Evolutionary conservation across 192 early-diverging fungal genomes (phyloP).

Genomic region (Rhizoclosmatium sp.): DNA sequence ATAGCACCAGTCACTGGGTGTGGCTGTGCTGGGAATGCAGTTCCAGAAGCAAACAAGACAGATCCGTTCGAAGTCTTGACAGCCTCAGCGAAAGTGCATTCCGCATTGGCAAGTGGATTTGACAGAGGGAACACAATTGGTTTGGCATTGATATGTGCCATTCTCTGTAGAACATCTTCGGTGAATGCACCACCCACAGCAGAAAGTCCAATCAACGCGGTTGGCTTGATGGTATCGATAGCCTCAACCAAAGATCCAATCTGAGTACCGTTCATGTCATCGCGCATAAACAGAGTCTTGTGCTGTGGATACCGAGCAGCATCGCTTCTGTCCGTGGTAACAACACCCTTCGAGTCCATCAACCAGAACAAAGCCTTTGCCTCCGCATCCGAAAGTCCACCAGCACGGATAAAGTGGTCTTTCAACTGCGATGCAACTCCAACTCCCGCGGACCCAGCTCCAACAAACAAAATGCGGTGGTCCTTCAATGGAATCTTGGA

Average conservation of each 20-base stretch:
- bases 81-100: constrained; percentile 96
- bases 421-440: constrained; percentile 92
- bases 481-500: constrained; percentile 70
- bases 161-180: constrained; percentile 69
- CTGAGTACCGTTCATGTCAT: constrained; percentile 85
- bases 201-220: constrained; percentile 88
- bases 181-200: constrained; percentile 82
- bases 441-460: constrained; percentile 94
- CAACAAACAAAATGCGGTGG: constrained; percentile 92
- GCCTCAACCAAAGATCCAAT: constrained; percentile 75
- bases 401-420: constrained; percentile 81
- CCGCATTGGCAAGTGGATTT: constrained; percentile 88
- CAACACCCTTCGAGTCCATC: constrained; percentile 91
- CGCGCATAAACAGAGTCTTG: constrained; percentile 78
- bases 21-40: constrained; percentile 82
- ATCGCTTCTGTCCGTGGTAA: constrained; percentile 90
- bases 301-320: constrained; percentile 45
- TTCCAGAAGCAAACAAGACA: constrained; percentile 96
- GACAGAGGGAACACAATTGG: constrained; percentile 89
- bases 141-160: constrained; percentile 76
- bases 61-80: constrained; percentile 84
- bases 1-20: constrained; percentile 13
- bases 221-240: constrained; percentile 88
- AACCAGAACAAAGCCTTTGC: constrained; percentile 82
- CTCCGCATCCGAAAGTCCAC: constrained; percentile 73